These are phyloP conservation scores for Fusarium proliferatum DNA, from an alignment of 2,329 filamentous ascomycete species.

Conservation along the genomic window DNA sequence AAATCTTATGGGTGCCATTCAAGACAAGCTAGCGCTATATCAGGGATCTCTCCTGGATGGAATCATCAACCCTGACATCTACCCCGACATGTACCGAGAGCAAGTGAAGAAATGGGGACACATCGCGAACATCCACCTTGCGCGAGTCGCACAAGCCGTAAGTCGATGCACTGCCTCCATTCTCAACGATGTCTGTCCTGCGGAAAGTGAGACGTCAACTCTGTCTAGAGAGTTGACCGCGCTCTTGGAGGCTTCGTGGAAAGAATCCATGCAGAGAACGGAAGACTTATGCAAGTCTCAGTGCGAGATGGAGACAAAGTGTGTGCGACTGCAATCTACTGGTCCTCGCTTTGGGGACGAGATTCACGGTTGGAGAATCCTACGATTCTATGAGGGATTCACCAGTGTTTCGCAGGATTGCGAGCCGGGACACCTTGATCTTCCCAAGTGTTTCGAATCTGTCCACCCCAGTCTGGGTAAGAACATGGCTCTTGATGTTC, in stretches of 20 bases:
- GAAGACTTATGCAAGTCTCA: slow-evolving; percentile 5
- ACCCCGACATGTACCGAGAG: slow-evolving; percentile 45
- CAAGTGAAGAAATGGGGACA: slow-evolving; percentile 49
- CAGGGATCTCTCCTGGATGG: slow-evolving; percentile 48
- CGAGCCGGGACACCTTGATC: background rate
- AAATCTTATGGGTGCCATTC: slow-evolving; percentile 35
- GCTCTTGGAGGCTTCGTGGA: slow-evolving; percentile 7
- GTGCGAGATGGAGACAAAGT: slow-evolving; percentile 22
- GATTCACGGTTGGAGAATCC: slow-evolving; percentile 31
- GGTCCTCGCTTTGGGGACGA: slow-evolving; percentile 39
- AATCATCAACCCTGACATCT: slow-evolving; percentile 48
- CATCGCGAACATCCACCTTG: slow-evolving; percentile 43
- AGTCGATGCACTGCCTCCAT: slow-evolving; percentile 26
- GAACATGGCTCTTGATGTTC: slow-evolving; percentile 50
- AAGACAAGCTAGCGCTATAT: slow-evolving; percentile 41
- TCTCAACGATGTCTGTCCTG: slow-evolving; percentile 32
- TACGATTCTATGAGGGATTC: slow-evolving; percentile 32
- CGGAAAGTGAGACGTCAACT: slow-evolving; percentile 15
- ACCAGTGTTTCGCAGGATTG: background rate
- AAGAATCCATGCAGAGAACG: background rate
- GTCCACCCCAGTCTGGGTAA: slow-evolving; percentile 24
- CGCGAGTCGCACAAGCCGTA: slow-evolving; percentile 28
- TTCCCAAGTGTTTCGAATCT: background rate
- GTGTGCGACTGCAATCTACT: slow-evolving; percentile 35
- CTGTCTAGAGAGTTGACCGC: slow-evolving; percentile 29